Evolutionary conservation across 306 rosid genomes (phyloP), one percentile per base, ranked within the genome.

Genomic region (Medicago ruthenica): DNA sequence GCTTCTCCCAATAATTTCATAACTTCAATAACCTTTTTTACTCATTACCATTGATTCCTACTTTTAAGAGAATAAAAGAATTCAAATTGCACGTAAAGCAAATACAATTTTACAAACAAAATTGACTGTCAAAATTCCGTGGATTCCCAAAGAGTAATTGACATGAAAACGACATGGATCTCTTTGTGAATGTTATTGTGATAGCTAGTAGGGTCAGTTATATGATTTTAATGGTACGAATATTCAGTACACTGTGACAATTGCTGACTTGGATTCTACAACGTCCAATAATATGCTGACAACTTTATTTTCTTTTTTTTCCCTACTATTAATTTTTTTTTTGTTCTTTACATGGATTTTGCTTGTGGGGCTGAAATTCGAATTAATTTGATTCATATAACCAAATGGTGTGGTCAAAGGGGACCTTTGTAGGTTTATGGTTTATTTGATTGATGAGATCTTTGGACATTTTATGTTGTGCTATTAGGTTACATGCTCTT

Each of bases 41-140:
- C 59, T 67, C 41, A 12, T 61, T 57, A 34, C 22, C 27, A 54
- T 61, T 14, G 24, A 8, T 45, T 73, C 14, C 51, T 53, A 9
- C 84, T 85, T 78, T 80, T 74, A 64, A 45, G 51, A 45, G 83
- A 84, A 86, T 45, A 78, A 86, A 83, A 72, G 92, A 86, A 89
- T 92, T 92, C 93, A 89, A 82, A 84, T 62, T 72, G 83, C 44
- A 61, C 34, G 67, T 79, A 89, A 91, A 91, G 95, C 83, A 86
- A 62, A 80, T 74, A 67, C 86, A 55, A 83, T 85, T 89, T 89
- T 87, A 9, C 15, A 67, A 74, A 66, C 72, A 75, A 72, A 79
- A 77, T 89, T 85, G 90, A 86, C 95, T 15, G 92, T 85, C 86
- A 82, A 87, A 83, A 75, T 80, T 83, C 72, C 68, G 70, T 65